A percentile compares a stretch with the other conserved stretches of the same genome.
These are phyloP conservation scores for Fraxinus velutina DNA, from an alignment of 305 asterid genomes.

Conservation along the genomic window DNA sequence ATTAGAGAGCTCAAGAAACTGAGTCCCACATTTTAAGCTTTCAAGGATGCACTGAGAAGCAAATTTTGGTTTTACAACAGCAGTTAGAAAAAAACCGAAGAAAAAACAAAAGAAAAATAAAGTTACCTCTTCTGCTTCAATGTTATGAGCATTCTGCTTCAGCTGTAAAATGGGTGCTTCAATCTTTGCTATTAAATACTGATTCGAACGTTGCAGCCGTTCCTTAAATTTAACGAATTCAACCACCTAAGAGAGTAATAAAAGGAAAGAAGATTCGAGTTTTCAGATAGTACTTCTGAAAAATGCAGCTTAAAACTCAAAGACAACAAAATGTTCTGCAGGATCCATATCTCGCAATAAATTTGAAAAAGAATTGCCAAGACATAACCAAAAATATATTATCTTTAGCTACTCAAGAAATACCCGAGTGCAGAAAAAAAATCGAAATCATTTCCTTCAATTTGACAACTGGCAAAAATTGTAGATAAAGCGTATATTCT, in stretches of 20 bases:
- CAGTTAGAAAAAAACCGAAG: conserved; percentile 3
- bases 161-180: conserved; percentile 84
- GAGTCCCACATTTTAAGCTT: conserved; percentile 63
- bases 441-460: background rate
- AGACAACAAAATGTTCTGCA: background rate
- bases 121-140: conserved; percentile 79
- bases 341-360: background rate
- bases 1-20: conserved; percentile 70
- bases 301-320: conserved; percentile 4
- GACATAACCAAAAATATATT: conserved; percentile 7
- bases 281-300: conserved; percentile 23
- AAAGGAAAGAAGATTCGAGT: conserved; percentile 19
- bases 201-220: conserved; percentile 74
- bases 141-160: conserved; percentile 67
- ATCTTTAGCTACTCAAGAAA: background rate
- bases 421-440: background rate
- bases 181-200: conserved; percentile 75
- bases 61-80: conserved; percentile 5
- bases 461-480: background rate
- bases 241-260: conserved; percentile 55
- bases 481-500: background rate
- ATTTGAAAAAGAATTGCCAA: background rate
- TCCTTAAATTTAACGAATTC: conserved; percentile 97
- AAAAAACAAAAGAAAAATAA: conserved; percentile 14
- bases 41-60: conserved; percentile 56